Conservation (phyloP, 768 basidiomycete species). For the Trametes villosa region DNA sequence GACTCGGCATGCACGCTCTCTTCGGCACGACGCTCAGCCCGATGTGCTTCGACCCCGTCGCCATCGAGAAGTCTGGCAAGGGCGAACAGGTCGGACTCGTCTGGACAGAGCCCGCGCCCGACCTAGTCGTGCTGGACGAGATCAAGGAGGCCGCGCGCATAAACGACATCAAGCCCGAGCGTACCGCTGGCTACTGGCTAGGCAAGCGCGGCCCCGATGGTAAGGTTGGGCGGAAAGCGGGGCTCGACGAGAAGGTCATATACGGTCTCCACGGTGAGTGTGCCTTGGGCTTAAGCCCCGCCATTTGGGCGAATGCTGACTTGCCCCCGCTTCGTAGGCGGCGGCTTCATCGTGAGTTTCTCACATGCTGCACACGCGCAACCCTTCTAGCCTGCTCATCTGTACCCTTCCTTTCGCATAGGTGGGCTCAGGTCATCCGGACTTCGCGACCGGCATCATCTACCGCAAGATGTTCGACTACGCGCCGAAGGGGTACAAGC, state of each 20-base stretch:
- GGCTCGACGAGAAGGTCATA: slow-evolving; percentile 39
- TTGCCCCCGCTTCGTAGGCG: slow-evolving; percentile 20
- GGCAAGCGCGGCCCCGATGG: slow-evolving; percentile 15
- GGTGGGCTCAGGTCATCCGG: slow-evolving; percentile 19
- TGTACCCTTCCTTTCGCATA: too few species aligned
- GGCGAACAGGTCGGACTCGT: slow-evolving; percentile 21
- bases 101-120: slow-evolving; percentile 28
- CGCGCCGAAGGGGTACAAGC: neutral
- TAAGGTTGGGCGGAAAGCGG: slow-evolving; percentile 26
- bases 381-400: neutral
- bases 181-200: slow-evolving; percentile 33
- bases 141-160: slow-evolving; percentile 31
- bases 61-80: slow-evolving; percentile 9
- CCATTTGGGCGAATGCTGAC: neutral
- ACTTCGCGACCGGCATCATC: slow-evolving; percentile 9
- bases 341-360: slow-evolving; percentile 29
- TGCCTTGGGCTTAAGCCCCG: too few species aligned
- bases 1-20: slow-evolving; percentile 14
- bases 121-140: slow-evolving; percentile 30
- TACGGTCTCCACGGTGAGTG: slow-evolving; percentile 36
- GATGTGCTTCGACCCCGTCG: neutral
- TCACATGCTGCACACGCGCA: neutral
- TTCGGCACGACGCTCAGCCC: slow-evolving; percentile 6
- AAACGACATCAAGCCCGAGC: slow-evolving; percentile 28
- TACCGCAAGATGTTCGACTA: slow-evolving; percentile 18